phyloP scores from a whole-genome alignment of 208 protist species.

The Phytomonas francai region DNA sequence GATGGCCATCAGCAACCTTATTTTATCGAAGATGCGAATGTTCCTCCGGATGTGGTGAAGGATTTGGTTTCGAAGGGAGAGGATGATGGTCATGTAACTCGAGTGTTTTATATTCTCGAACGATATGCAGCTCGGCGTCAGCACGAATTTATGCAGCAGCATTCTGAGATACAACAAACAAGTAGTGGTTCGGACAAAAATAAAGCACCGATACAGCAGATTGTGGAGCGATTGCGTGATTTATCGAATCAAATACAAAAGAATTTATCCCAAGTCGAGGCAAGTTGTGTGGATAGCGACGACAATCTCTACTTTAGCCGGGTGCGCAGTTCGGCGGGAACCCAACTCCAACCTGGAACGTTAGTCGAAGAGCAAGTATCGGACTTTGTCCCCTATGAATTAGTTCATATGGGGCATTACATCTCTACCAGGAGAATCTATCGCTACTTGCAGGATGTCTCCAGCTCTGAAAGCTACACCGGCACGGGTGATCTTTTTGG shows the following conservation, averaged over 20 bases:
- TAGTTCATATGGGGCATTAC: slow-evolving; percentile 21
- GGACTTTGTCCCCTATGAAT: not conserved
- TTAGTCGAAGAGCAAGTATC: slow-evolving; percentile 1
- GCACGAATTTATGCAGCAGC: not conserved
- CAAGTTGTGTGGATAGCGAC: not conserved
- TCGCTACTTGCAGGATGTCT: slow-evolving; percentile 16
- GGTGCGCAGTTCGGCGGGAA: slow-evolving; percentile 6
- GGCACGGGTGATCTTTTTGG: not conserved
- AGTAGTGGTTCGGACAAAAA: not conserved
- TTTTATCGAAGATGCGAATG: slow-evolving; percentile 30
- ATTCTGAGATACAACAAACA: not conserved
- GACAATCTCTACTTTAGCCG: slow-evolving; percentile 1
- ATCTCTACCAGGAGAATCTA: slow-evolving; percentile 23
- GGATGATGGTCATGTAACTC: not conserved
- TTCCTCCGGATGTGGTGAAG: slow-evolving; percentile 33
- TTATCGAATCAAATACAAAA: not conserved
- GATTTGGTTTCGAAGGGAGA: slow-evolving; percentile 14
- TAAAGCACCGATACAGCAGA: not conserved
- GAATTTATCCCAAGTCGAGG: not conserved
- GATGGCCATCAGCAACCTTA: slow-evolving; percentile 54
- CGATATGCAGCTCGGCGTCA: not conserved
- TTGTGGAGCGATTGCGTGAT: slow-evolving; percentile 7
- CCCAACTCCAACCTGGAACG: slow-evolving; percentile 2
- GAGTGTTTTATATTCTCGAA: not conserved
- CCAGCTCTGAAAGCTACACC: not conserved